Evolutionary conservation across 2,329 filamentous ascomycete genomes (phyloP).

Genomic region (Penicillium polonicum): DNA sequence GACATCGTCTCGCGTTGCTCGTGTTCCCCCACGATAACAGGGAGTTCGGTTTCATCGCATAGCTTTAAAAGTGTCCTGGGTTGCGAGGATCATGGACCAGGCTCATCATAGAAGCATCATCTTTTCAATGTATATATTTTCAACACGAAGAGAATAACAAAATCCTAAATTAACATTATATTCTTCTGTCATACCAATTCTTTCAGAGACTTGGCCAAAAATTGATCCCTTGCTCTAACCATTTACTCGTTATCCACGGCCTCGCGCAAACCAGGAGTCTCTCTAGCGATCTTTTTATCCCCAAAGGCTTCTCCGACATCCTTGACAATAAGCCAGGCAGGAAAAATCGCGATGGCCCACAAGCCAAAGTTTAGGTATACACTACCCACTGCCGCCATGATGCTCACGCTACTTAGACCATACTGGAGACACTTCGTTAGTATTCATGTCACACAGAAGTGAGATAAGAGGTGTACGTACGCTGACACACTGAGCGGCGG

Average conservation of each 20-base stretch:
- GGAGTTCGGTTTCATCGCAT: constrained; percentile 27
- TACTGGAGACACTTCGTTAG: constrained; percentile 47
- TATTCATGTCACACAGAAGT: background rate
- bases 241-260: constrained; percentile 4
- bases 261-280: constrained; percentile 16
- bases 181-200: background rate
- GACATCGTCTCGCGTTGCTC: constrained; percentile 80
- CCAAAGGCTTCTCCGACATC: constrained; percentile 49
- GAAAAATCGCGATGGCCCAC: constrained; percentile 63
- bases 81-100: no score
- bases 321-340: constrained; percentile 66
- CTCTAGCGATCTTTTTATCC: constrained; percentile 32
- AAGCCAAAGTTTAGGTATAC: constrained; percentile 70
- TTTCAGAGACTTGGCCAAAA: background rate
- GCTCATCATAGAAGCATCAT: background rate
- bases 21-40: constrained; percentile 88
- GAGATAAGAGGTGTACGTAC: constrained; percentile 32
- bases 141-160: background rate
- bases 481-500: constrained; percentile 69
- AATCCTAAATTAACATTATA: background rate
- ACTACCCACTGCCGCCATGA: constrained; percentile 65
- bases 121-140: constrained; percentile 16
- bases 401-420: constrained; percentile 59
- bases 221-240: no score
- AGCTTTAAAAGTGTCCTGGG: background rate